Conservation (phyloP, 371 early-diverging fungal species). For the Cokeromyces recurvatus region DNA sequence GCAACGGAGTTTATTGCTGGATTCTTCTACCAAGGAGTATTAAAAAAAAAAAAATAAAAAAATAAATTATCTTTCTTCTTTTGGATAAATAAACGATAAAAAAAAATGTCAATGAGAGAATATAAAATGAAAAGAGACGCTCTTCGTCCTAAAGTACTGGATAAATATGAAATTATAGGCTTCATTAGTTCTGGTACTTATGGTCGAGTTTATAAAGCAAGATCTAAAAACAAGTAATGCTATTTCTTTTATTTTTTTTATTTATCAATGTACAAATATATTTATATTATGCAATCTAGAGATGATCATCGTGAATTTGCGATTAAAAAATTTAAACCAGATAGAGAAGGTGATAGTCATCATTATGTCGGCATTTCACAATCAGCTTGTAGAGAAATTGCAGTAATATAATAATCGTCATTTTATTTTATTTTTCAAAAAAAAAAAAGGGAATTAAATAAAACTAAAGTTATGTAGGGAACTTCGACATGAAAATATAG, state of each 20-base stretch:
- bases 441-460: neutral
- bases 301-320: slow-evolving; percentile 66
- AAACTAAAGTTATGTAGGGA: slow-evolving; percentile 73
- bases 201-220: slow-evolving; percentile 91
- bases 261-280: neutral
- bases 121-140: slow-evolving; percentile 59
- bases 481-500: slow-evolving; percentile 81
- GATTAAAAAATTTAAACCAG: slow-evolving; percentile 95
- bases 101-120: slow-evolving; percentile 47
- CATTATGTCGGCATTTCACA: slow-evolving; percentile 87
- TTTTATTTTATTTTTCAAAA: too few species aligned
- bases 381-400: slow-evolving; percentile 92
- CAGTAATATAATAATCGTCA: slow-evolving; percentile 34
- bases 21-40: too few species aligned
- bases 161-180: slow-evolving; percentile 82
- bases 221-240: slow-evolving; percentile 57
- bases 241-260: neutral
- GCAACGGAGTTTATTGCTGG: too few species aligned
- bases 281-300: slow-evolving; percentile 31
- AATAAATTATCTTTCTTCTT: too few species aligned
- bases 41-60: too few species aligned
- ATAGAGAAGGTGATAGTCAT: slow-evolving; percentile 83
- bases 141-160: slow-evolving; percentile 57
- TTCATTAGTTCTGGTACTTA: slow-evolving; percentile 94
- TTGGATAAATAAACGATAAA: too few species aligned